Evolutionary conservation across 1,284 basidiomycete genomes (phyloP).

Genomic region (Bondarzewia mesenterica): DNA sequence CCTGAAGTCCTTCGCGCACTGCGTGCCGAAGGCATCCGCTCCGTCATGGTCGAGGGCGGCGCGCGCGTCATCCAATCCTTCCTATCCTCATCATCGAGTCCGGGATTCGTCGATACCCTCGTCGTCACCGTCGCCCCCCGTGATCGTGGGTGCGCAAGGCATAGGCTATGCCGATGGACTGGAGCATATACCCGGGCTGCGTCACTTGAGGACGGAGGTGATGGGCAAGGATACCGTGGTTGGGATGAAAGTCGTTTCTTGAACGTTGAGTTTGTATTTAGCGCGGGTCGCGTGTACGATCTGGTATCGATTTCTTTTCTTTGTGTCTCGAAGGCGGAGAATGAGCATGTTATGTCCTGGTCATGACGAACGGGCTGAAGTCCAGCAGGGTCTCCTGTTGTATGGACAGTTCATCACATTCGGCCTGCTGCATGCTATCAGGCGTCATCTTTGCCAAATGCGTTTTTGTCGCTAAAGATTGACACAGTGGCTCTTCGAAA

Average conservation of each 20-base stretch:
- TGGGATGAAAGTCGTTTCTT: conserved; percentile 11
- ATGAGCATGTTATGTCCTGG: no score
- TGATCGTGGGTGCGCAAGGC: conserved; percentile 68
- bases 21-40: conserved; percentile 45
- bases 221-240: conserved; percentile 19
- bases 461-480: no score
- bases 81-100: conserved; percentile 25
- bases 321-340: no score
- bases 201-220: conserved; percentile 20
- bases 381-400: no score
- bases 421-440: no score
- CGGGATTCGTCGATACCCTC: conserved; percentile 53
- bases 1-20: conserved; percentile 45
- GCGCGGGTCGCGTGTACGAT: no score
- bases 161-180: conserved; percentile 40
- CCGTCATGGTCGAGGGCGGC: conserved; percentile 95
- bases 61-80: conserved; percentile 78
- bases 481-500: no score
- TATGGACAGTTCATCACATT: no score
- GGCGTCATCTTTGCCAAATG: no score
- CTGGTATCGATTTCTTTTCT: no score
- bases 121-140: conserved; percentile 82
- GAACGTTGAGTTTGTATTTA: no score
- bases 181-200: conserved; percentile 15
- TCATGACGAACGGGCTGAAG: no score